phyloP scores from a whole-genome alignment of 345 rosid genomes.

The Litchi chinensis region DNA sequence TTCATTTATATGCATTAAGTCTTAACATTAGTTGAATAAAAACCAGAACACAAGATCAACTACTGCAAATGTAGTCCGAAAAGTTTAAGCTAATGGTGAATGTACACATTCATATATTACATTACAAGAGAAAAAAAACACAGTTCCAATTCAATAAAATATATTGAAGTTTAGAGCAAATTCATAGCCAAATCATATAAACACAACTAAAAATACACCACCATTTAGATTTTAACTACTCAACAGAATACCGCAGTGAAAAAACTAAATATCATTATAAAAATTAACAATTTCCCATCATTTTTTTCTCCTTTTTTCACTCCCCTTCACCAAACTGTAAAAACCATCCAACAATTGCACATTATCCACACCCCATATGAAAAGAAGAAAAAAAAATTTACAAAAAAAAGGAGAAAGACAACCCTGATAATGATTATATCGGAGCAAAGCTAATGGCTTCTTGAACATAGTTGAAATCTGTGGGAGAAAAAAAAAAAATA shows the following conservation, averaged over 20 bases:
- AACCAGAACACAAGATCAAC: no score
- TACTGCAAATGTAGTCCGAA: no score
- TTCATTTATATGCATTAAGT: no score
- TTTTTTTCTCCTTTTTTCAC: background rate
- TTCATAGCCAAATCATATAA: background rate
- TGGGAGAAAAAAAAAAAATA: background rate
- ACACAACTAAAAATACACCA: background rate
- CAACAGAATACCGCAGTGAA: background rate
- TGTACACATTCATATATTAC: no score
- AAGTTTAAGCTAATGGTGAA: no score
- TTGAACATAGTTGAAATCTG: no score
- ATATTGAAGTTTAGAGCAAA: no score
- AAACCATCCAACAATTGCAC: constrained; percentile 11
- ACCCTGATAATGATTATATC: background rate
- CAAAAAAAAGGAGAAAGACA: background rate
- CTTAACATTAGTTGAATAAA: no score
- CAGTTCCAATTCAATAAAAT: no score
- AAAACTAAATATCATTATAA: background rate
- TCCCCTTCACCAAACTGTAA: constrained; percentile 17
- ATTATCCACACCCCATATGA: constrained; percentile 16
- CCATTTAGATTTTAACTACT: background rate
- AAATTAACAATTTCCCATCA: constrained; percentile 11
- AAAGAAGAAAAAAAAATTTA: background rate
- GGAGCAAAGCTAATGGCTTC: background rate
- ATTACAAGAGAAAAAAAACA: no score